A percentile compares a stretch with the other conserved stretches of the same genome.
phyloP scores from a whole-genome alignment of 805 yeast genomes.

The Wickerhamiella alocasiicola region DNA sequence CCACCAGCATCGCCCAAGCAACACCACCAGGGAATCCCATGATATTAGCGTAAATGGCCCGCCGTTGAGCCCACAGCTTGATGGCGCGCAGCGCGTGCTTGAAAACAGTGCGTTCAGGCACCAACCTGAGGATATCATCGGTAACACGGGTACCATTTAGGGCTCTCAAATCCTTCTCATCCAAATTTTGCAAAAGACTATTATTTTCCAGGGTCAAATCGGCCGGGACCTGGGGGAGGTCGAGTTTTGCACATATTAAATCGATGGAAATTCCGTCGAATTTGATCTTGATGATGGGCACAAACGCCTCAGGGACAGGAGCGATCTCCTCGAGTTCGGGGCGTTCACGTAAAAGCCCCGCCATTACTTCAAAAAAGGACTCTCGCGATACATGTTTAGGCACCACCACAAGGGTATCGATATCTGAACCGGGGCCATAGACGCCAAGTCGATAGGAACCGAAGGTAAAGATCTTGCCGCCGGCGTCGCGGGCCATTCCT shows the following conservation, averaged over 20 bases:
- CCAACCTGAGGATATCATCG: slow-evolving; percentile 78
- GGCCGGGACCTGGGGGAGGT: slow-evolving; percentile 70
- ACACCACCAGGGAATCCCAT: slow-evolving; percentile 99
- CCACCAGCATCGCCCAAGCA: slow-evolving; percentile 99
- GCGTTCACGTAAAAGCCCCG: slow-evolving; percentile 50
- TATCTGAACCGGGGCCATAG: slow-evolving; percentile 96
- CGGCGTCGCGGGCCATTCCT: slow-evolving; percentile 95
- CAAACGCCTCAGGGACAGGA: slow-evolving; percentile 92
- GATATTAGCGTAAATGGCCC: slow-evolving; percentile 88
- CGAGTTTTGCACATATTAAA: slow-evolving; percentile 71
- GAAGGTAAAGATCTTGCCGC: slow-evolving; percentile 92
- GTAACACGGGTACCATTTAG: slow-evolving; percentile 95
- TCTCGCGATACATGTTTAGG: slow-evolving; percentile 90
- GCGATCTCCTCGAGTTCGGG: slow-evolving; percentile 83
- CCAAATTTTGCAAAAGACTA: slow-evolving; percentile 71
- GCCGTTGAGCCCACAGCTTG: slow-evolving; percentile 91
- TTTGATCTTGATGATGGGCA: slow-evolving; percentile 87
- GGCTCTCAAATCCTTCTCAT: slow-evolving; percentile 81
- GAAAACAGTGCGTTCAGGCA: slow-evolving; percentile 87
- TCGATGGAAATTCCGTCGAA: slow-evolving; percentile 89
- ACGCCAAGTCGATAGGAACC: slow-evolving; percentile 94
- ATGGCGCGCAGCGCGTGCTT: slow-evolving; percentile 86
- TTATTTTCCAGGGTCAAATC: slow-evolving; percentile 71
- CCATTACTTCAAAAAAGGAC: slow-evolving; percentile 78
- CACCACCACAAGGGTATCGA: slow-evolving; percentile 90